Evolutionary conservation across 768 basidiomycete genomes (phyloP).

Genomic region (Podaxis carcinomalis): DNA sequence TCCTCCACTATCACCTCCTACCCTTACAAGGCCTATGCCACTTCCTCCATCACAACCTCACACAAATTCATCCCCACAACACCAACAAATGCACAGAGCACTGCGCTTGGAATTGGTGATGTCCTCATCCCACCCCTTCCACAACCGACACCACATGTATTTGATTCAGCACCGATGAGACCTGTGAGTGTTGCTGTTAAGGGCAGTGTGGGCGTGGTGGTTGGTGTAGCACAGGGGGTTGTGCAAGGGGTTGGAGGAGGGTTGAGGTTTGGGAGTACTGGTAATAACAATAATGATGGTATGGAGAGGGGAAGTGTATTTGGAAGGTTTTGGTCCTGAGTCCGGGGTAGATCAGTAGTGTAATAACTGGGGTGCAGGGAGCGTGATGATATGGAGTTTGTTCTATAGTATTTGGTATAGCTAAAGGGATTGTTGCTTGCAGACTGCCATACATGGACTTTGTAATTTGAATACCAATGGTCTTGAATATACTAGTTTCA

Average conservation of each 20-base stretch:
- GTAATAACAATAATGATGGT: no score
- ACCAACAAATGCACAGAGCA: not conserved
- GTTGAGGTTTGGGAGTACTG: not conserved
- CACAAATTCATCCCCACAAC: not conserved
- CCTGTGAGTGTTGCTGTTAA: constrained; percentile 74
- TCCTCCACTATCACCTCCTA: not conserved
- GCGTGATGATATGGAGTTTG: not conserved
- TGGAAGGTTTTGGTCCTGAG: not conserved
- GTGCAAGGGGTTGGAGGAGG: not conserved
- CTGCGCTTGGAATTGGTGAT: not conserved
- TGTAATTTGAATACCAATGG: no score
- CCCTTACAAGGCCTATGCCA: not conserved
- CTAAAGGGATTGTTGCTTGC: not conserved
- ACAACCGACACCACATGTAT: constrained; percentile 78
- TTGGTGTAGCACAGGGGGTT: not conserved
- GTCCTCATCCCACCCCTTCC: constrained; percentile 29
- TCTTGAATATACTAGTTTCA: no score
- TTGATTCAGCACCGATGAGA: constrained; percentile 69
- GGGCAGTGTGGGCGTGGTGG: constrained; percentile 43
- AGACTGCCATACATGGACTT: no score
- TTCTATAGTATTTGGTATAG: not conserved
- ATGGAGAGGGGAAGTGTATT: not conserved
- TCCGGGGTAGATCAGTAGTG: no score
- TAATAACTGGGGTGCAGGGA: no score
- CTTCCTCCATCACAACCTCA: not conserved